Base-by-base conservation (phyloP, 2,329 filamentous ascomycete genomes). In the Lasiodiplodia sp. region DNA sequence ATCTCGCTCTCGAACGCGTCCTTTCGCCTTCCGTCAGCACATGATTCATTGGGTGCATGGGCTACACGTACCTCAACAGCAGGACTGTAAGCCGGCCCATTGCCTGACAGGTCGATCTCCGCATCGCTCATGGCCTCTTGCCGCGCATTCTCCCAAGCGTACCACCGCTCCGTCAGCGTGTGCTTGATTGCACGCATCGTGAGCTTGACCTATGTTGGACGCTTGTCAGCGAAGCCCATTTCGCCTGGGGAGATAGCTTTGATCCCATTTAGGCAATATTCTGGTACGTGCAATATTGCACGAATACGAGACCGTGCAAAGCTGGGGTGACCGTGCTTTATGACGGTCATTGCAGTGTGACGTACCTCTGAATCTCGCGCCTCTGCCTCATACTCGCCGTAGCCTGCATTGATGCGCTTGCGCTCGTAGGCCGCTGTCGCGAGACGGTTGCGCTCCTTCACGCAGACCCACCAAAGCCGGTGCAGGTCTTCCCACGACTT, bases 401-500 rank as follows among this genome's bases (percentile, higher is more conserved):
- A 96, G 34, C 91, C 89, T 60, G 92, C 85, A 72, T 90, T 85
- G 67, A 92, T 77, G 73, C 91, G 87, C 37, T 83, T 77, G 74
- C 92, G 86, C 83, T 97, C 93, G 68, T 85, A 80, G 66, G 85
- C 85, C 73, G 91, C 89, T 37, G 96, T 98, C n/a, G 89, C 86
- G 73, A 98, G 88, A 73, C 92, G 88, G 82, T 99, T 99, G 75
- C 92, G 86, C 83, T 99, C 96, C 82, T 92, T 94, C 70, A 91
- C 87, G 78, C 96, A 98, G 67, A 94, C 88, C 93, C 94, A 99
- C 94, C 95, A 99, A 76, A 99, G 85, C 70, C 86, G 85, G 80
- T 98, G 94, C 74, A 99, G 82, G 79, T 98, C 94, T 70, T 97
- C 93, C 92, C 94, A 99, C 71, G 91, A 93, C 83, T 97, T 97